Percentiles rank a stretch among this genome's conserved stretches.
phyloP scores from a whole-genome alignment of 75 land plant species.

The Isoetes taiwanensis region DNA sequence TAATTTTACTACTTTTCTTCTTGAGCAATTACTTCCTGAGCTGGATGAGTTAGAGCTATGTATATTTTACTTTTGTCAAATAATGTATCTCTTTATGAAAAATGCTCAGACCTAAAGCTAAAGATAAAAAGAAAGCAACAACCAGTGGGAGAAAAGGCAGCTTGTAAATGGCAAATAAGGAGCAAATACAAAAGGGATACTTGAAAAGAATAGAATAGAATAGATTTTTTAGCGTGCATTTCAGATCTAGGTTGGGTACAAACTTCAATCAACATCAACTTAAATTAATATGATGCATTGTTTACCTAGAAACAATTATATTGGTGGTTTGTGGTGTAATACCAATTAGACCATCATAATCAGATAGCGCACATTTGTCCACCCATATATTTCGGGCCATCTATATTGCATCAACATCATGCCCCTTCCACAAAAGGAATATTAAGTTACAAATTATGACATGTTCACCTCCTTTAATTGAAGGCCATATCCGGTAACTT shows the following conservation, averaged over 20 bases:
- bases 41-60: no score
- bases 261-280: not conserved
- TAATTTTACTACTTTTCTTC: no score
- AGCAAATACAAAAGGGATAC: not conserved
- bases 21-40: no score
- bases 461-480: slow-evolving; percentile 85
- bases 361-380: slow-evolving; percentile 74
- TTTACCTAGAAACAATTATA: slow-evolving; percentile 88
- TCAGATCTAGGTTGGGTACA: not conserved
- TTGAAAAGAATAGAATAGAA: not conserved
- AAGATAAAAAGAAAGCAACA: no score
- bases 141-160: no score
- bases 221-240: not conserved
- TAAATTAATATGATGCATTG: no score
- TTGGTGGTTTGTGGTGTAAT: slow-evolving; percentile 79
- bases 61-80: no score
- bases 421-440: slow-evolving; percentile 83
- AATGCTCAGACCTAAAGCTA: no score
- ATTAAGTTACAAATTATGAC: slow-evolving; percentile 85
- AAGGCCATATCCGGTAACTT: slow-evolving; percentile 75
- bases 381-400: slow-evolving; percentile 94
- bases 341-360: slow-evolving; percentile 92
- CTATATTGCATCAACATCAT: slow-evolving; percentile 89
- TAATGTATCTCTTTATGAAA: no score
- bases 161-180: not conserved